phyloP scores from a whole-genome alignment of 2,329 filamentous ascomycete genomes.

The Penicillium sp. region DNA sequence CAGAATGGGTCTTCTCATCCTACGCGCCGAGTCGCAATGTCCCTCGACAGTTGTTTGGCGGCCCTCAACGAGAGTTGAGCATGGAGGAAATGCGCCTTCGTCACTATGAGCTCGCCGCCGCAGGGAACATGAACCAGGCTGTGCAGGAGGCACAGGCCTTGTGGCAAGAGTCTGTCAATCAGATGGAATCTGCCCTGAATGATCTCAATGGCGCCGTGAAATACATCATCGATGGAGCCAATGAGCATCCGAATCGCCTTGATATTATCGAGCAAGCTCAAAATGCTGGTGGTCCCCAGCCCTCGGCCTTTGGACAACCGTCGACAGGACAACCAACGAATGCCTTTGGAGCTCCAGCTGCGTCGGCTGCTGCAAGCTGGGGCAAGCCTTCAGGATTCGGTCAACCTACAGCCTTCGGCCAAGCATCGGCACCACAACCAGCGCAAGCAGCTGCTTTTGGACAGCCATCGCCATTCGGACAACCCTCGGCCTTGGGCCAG shows the following conservation, averaged over 20 bases:
- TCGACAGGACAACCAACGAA: background rate
- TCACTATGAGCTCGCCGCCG: constrained; percentile 60
- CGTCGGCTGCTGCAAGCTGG: background rate
- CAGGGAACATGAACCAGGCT: constrained; percentile 54
- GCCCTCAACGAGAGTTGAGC: constrained; percentile 71
- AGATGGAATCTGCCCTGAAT: constrained; percentile 64
- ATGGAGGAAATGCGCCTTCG: constrained; percentile 75
- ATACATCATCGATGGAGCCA: constrained; percentile 60
- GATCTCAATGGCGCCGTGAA: constrained; percentile 67
- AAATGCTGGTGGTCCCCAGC: constrained; percentile 14
- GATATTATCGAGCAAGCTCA: constrained; percentile 44
- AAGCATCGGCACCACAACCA: background rate
- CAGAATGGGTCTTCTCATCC: constrained; percentile 78
- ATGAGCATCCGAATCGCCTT: constrained; percentile 68
- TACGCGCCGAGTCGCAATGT: constrained; percentile 74
- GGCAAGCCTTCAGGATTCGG: constrained; percentile 1
- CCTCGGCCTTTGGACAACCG: constrained; percentile 8
- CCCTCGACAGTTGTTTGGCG: constrained; percentile 78
- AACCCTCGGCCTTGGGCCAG: constrained; percentile 17
- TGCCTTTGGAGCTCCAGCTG: background rate
- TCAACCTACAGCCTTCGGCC: constrained; percentile 4
- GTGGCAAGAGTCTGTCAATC: constrained; percentile 59
- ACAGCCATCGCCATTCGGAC: constrained; percentile 22
- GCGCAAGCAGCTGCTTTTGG: background rate
- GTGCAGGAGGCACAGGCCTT: constrained; percentile 50